Base-by-base conservation (phyloP, 225 moss, liverwort and hornwort genomes). In the Sphagnum contortum region DNA sequence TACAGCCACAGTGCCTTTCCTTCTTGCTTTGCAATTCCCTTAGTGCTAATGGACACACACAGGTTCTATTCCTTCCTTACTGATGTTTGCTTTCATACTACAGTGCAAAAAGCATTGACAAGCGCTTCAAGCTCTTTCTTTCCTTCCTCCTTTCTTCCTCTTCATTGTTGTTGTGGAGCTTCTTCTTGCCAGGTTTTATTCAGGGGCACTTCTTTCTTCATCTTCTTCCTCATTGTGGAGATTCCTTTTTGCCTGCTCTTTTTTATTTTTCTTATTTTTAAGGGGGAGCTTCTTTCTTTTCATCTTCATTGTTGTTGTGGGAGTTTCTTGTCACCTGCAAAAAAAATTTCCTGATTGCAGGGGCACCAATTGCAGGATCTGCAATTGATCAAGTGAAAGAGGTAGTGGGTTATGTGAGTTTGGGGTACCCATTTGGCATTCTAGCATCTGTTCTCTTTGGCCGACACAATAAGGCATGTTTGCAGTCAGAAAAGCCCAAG, bases 381-480 rank as follows among this genome's bases (percentile, higher is more conserved):
- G 96, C 96, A 3, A 71, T 92, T 9, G 90, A 92, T 62, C 60
- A 65, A 5, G 70, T 85, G 46, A 74, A 74, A 54, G 80, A 80
- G 48, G 81, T 96, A 60, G 87, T 88, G 57, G 96, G 92, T 48
- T 92, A 81, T 53, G 87, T 87, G 71, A 88, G 83, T 8, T 72
- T 96, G 29, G 96, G 96, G 4, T 96, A 96, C 61, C 96, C 96
- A 2, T 96, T 96, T 45, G 96, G 96, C 5, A 50, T 85, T 3
- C 29, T 92, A 53, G 87, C 96, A 50, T 96, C 96, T 3, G 61
- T 96, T 44, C 74, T 92, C 3, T 96, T 96, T 57, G 92, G 96
- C 5, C 76, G 90, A 55, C 92, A 92, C 62, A 71, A 92, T 77
- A 90, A 87, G 74, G 60, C 64, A 0, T 83, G 92, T 46, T 60